These are phyloP conservation scores for Cercospora sp. DNA, from an alignment of 2,329 filamentous ascomycete species.

Conservation along the genomic window DNA sequence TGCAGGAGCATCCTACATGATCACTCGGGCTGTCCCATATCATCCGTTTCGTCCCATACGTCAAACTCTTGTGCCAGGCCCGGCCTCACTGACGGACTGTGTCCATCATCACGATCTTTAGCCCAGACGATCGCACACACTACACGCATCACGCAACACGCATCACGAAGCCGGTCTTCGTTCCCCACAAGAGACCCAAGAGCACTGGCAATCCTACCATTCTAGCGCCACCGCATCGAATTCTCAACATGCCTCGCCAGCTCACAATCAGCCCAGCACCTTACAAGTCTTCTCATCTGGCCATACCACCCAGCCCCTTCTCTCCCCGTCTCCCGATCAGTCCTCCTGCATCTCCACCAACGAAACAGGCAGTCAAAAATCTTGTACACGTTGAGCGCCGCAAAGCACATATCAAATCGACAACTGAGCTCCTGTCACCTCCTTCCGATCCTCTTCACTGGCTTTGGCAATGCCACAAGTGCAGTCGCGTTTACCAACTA, in stretches of 20 bases:
- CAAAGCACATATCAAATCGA: slow-evolving; percentile 20
- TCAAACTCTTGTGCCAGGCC: not conserved
- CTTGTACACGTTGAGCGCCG: slow-evolving; percentile 1
- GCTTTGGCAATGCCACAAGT: slow-evolving; percentile 58
- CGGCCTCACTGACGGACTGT: slow-evolving; percentile 20
- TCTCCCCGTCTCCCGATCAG: slow-evolving; percentile 34
- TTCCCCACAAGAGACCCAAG: slow-evolving; percentile 1
- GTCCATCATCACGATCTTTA: slow-evolving; percentile 20
- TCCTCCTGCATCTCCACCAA: slow-evolving; percentile 19
- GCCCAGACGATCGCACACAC: not conserved
- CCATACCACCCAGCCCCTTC: slow-evolving; percentile 49
- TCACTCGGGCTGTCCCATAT: not conserved
- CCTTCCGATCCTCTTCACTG: slow-evolving; percentile 44
- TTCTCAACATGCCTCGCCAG: slow-evolving; percentile 32
- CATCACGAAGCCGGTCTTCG: slow-evolving; percentile 32
- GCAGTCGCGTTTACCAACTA: slow-evolving; percentile 49
- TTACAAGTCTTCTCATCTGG: slow-evolving; percentile 47
- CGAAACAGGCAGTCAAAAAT: not conserved
- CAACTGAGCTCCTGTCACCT: slow-evolving; percentile 27
- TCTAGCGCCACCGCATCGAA: not conserved
- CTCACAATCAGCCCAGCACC: slow-evolving; percentile 42
- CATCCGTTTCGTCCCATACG: not conserved
- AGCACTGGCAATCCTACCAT: not conserved
- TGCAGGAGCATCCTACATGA: not conserved
- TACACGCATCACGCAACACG: not conserved